These are phyloP conservation scores for Calycina herbarum DNA, from an alignment of 2,329 filamentous ascomycete species.

Conservation along the genomic window DNA sequence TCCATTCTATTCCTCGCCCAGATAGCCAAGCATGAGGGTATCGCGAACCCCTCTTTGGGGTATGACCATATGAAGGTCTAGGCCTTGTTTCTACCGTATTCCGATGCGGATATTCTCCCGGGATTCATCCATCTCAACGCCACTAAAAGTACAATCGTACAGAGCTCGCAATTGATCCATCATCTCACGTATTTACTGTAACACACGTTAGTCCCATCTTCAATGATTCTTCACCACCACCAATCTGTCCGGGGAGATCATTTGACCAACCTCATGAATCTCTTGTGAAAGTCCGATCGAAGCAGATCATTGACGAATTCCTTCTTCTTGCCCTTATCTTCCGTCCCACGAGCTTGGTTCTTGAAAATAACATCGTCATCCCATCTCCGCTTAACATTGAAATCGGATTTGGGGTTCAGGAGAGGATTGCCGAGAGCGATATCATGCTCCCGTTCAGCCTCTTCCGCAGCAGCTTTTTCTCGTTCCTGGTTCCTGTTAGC, in stretches of 20 bases:
- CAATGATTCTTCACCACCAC: not conserved
- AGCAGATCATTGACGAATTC: constrained; percentile 97
- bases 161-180: constrained; percentile 19
- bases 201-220: constrained; percentile 25
- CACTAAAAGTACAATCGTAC: constrained; percentile 10
- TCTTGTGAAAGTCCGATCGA: constrained; percentile 94
- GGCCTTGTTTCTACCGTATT: not conserved
- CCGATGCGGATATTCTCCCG: not conserved
- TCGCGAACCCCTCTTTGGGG: not conserved
- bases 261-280: constrained; percentile 71
- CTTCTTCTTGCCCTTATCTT: constrained; percentile 84
- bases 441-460: constrained; percentile 81
- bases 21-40: not conserved
- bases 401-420: constrained; percentile 78
- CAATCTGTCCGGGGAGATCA: constrained; percentile 10
- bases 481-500: constrained; percentile 57
- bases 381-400: constrained; percentile 90
- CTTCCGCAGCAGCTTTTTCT: constrained; percentile 75
- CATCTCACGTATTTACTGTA: constrained; percentile 40
- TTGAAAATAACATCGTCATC: constrained; percentile 99
- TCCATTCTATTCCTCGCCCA: not conserved
- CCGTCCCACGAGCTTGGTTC: constrained; percentile 93
- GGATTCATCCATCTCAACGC: constrained; percentile 10
- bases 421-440: constrained; percentile 92
- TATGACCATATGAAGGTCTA: not conserved